These are phyloP conservation scores for Solanum hybrid DNA, from an alignment of 305 asterid genomes.

Conservation along the genomic window DNA sequence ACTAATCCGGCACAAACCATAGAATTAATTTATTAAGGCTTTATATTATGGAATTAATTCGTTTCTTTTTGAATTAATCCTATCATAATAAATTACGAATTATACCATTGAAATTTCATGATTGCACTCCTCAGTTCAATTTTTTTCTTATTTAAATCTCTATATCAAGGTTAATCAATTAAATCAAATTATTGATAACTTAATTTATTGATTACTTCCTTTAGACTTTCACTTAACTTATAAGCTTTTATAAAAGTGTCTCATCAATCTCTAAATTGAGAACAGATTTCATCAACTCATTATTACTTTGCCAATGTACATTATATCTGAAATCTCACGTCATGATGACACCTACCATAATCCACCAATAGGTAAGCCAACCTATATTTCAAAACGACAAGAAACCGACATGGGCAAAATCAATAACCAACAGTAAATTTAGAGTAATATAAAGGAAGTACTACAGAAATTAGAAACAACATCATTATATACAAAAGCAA, in stretches of 20 bases:
- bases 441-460: not conserved
- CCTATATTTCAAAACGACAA: not conserved
- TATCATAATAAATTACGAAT: not conserved
- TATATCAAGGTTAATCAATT: not conserved
- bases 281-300: not conserved
- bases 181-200: not conserved
- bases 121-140: not conserved
- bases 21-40: not conserved
- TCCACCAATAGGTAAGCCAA: not conserved
- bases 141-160: not conserved
- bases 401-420: not conserved
- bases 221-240: not conserved
- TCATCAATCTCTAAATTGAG: not conserved
- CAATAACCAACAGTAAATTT: not conserved
- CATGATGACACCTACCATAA: not conserved
- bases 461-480: not conserved
- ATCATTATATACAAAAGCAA: not conserved
- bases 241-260: not conserved
- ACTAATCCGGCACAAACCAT: not conserved
- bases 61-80: not conserved
- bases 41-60: not conserved
- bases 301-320: not conserved
- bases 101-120: not conserved
- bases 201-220: not conserved
- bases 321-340: not conserved